These are phyloP conservation scores for Starmerella roubikii DNA, from an alignment of 805 yeast species.

Conservation along the genomic window DNA sequence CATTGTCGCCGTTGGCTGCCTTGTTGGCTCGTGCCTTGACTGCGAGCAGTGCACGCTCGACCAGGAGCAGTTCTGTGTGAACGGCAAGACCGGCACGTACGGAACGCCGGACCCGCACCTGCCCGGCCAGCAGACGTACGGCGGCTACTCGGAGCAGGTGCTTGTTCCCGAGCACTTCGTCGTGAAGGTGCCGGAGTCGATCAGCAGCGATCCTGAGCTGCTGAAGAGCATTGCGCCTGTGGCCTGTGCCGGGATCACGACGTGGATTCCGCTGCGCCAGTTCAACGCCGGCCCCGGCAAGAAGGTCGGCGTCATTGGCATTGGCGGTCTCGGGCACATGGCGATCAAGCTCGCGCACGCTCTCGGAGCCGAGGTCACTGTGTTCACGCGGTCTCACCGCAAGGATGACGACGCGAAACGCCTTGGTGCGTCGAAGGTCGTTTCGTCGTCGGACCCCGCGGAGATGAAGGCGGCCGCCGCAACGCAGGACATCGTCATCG, in stretches of 20 bases:
- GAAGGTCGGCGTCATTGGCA: conserved; percentile 46
- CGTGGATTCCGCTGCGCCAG: conserved; percentile 47
- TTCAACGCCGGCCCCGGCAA: conserved; percentile 37
- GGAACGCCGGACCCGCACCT: conserved; percentile 31
- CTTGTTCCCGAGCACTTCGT: conserved; percentile 46
- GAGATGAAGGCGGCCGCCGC: conserved; percentile 26
- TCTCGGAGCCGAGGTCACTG: conserved; percentile 47
- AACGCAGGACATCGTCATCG: conserved; percentile 40
- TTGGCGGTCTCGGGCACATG: conserved; percentile 58
- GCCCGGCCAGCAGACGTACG: conserved; percentile 49
- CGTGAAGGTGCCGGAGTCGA: conserved; percentile 46
- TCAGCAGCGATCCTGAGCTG: conserved; percentile 27
- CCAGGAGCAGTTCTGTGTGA: conserved; percentile 45
- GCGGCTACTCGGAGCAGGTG: conserved; percentile 28
- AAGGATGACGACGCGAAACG: conserved; percentile 42
- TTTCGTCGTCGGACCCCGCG: conserved; percentile 36
- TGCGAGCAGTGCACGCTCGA: conserved; percentile 46
- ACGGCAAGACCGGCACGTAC: conserved; percentile 39
- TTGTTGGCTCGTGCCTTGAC: conserved; percentile 42
- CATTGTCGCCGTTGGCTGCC: conserved; percentile 74
- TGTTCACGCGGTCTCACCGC: conserved; percentile 37
- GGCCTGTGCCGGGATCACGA: conserved; percentile 68
- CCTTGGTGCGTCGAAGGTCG: conserved; percentile 43
- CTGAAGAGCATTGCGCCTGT: conserved; percentile 47
- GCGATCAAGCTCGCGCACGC: conserved; percentile 46